These are phyloP conservation scores for Ottelia alismoides DNA, from an alignment of 106 monocot genomes.

Conservation along the genomic window DNA sequence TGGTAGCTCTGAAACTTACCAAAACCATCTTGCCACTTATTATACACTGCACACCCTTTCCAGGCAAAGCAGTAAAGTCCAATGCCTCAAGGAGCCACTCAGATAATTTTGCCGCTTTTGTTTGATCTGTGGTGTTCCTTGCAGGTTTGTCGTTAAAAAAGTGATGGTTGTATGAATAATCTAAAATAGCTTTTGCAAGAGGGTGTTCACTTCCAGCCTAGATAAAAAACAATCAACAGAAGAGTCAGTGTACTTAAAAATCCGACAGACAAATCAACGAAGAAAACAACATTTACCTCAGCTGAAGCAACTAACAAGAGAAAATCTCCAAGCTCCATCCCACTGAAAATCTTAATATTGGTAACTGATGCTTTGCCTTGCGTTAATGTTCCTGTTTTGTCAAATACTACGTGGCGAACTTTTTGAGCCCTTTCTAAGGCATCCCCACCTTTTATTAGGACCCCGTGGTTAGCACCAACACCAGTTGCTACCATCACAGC, in stretches of 20 bases:
- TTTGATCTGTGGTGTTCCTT: conserved; percentile 20
- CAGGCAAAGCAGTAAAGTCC: conserved; percentile 82
- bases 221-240: conserved; percentile 21
- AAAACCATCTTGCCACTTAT: conserved; percentile 60
- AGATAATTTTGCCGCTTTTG: conserved; percentile 42
- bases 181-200: conserved; percentile 79
- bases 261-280: neutral
- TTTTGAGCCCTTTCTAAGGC: conserved; percentile 90
- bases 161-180: conserved; percentile 78
- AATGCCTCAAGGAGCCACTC: conserved; percentile 71
- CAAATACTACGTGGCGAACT: conserved; percentile 67
- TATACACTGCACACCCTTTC: conserved; percentile 78
- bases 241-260: neutral
- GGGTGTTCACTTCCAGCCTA: conserved; percentile 97
- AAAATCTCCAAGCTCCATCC: conserved; percentile 65
- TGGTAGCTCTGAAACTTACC: too few relatives aligned
- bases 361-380: conserved; percentile 83
- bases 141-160: conserved; percentile 45
- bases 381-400: conserved; percentile 95
- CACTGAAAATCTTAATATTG: conserved; percentile 43
- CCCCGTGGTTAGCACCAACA: conserved; percentile 76
- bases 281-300: conserved; percentile 42
- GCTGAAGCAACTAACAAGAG: conserved; percentile 86
- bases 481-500: conserved; percentile 99
- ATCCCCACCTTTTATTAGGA: conserved; percentile 96